Percentiles rank a stretch among this genome's conserved stretches.
Conservation (phyloP, 257 asterid genomes). For the Plectranthus barbatus region DNA sequence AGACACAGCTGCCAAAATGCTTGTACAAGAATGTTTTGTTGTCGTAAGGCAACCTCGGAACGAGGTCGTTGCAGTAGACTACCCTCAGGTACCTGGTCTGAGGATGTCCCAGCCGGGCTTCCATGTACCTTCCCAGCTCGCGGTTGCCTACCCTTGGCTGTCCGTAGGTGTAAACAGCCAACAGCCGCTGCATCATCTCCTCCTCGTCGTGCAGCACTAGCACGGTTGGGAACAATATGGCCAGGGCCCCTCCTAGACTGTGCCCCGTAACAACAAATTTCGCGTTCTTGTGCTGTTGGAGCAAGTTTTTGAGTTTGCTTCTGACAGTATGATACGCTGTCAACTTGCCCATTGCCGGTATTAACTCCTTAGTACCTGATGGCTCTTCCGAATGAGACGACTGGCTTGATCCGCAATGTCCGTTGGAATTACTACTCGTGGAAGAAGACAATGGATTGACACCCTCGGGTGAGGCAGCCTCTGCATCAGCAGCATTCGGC, state of each 20-base stretch:
- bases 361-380: constrained; percentile 6
- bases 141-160: constrained; percentile 84
- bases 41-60: constrained; percentile 92
- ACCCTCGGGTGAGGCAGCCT: neutral
- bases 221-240: constrained; percentile 73
- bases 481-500: constrained; percentile 11
- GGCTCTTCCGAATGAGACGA: constrained; percentile 18
- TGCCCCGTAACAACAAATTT: constrained; percentile 80
- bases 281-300: constrained; percentile 59
- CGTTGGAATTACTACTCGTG: neutral
- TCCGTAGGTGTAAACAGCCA: constrained; percentile 70
- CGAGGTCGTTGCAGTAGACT: constrained; percentile 85
- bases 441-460: neutral
- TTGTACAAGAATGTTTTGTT: constrained; percentile 71
- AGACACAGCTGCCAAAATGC: constrained; percentile 77
- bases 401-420: neutral
- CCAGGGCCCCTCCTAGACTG: constrained; percentile 92
- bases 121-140: constrained; percentile 54
- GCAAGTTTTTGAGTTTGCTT: constrained; percentile 46
- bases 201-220: constrained; percentile 58
- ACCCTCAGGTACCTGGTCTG: constrained; percentile 58
- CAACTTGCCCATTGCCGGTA: constrained; percentile 31
- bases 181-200: constrained; percentile 45
- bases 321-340: constrained; percentile 67
- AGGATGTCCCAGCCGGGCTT: constrained; percentile 48